Evolutionary conservation across 2,329 filamentous ascomycete species (phyloP).

Genomic region (Trichoderma brevicompactum): DNA sequence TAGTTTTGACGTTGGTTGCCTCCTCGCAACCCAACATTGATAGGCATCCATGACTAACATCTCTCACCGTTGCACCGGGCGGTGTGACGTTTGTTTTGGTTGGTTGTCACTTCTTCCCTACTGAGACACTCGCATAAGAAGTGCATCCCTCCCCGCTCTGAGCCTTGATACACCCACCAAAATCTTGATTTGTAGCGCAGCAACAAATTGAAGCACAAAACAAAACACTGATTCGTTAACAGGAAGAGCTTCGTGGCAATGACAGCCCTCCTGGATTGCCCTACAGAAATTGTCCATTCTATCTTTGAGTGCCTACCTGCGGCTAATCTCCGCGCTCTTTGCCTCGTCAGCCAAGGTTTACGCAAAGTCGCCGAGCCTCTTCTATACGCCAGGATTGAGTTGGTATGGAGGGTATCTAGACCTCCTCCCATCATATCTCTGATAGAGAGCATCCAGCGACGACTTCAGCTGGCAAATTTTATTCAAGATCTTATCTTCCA

Average conservation of each 20-base stretch:
- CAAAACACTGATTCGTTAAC: background rate
- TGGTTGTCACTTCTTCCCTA: too few species aligned
- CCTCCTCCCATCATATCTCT: background rate
- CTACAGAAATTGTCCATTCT: background rate
- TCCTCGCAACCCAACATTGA: too few species aligned
- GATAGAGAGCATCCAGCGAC: background rate
- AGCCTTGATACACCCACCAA: too few species aligned
- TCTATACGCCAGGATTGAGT: slow-evolving; percentile 2
- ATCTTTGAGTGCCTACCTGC: background rate
- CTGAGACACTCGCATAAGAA: too few species aligned
- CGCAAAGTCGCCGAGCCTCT: slow-evolving; percentile 5
- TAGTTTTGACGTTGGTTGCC: too few species aligned
- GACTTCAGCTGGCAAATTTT: background rate
- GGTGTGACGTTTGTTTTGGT: too few species aligned
- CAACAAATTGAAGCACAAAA: too few species aligned
- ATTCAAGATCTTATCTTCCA: background rate
- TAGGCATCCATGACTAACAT: too few species aligned
- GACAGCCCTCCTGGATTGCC: slow-evolving; percentile 6
- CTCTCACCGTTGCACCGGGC: too few species aligned
- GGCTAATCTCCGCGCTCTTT: background rate
- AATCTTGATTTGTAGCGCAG: too few species aligned
- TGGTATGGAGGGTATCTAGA: background rate
- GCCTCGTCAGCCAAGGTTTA: background rate
- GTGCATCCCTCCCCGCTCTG: too few species aligned
- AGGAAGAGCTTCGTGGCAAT: background rate